A percentile compares a stretch with the other conserved stretches of the same genome.
phyloP scores from a whole-genome alignment of 2,329 filamentous ascomycete genomes.

The Neonectria magnoliae region DNA sequence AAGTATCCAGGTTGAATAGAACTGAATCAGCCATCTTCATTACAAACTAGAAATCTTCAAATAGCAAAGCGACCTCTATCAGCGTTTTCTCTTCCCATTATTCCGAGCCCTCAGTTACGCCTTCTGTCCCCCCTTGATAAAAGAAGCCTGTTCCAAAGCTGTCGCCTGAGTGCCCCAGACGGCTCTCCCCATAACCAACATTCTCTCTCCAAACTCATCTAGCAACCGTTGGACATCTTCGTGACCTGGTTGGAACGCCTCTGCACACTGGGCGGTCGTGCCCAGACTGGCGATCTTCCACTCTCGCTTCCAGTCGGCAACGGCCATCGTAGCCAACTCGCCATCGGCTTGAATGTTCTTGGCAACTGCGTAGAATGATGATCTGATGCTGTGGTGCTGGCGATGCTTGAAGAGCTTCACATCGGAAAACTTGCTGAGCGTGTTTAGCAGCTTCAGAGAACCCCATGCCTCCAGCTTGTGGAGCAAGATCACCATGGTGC shows the following conservation, averaged over 20 bases:
- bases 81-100: background rate
- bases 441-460: constrained; percentile 49
- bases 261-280: background rate
- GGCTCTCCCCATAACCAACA: constrained; percentile 13
- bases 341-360: constrained; percentile 49
- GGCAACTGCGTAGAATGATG: constrained; percentile 65
- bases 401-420: constrained; percentile 55
- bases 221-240: background rate
- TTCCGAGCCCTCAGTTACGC: background rate
- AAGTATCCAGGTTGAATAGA: no score
- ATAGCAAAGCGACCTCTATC: no score
- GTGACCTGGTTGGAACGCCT: background rate
- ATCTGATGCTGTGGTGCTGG: constrained; percentile 51
- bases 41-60: background rate
- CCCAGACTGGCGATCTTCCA: constrained; percentile 55
- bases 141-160: constrained; percentile 19
- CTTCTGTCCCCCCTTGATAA: background rate
- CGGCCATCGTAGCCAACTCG: constrained; percentile 46
- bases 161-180: constrained; percentile 32
- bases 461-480: constrained; percentile 58
- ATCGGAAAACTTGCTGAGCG: constrained; percentile 53
- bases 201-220: constrained; percentile 24
- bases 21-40: no score
- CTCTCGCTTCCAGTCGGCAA: constrained; percentile 52
- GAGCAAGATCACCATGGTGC: constrained; percentile 61